These are phyloP conservation scores for Epichloe amarillans DNA, from an alignment of 2,329 filamentous ascomycete genomes.

Conservation along the genomic window DNA sequence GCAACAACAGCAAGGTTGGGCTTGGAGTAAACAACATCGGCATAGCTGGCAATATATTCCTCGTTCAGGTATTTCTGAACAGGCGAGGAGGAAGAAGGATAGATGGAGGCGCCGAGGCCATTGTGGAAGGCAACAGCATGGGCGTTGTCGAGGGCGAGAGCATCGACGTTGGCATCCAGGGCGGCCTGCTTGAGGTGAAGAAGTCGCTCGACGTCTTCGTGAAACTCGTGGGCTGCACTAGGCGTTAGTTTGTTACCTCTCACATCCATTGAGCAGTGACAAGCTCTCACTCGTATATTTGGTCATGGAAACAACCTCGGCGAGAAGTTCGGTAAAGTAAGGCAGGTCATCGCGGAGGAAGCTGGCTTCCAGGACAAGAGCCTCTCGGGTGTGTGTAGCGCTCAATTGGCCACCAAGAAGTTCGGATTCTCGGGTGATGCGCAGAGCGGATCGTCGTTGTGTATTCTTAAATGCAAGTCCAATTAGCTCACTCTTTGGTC, in stretches of 20 bases:
- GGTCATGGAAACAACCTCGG: conserved; percentile 78
- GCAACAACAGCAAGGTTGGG: conserved; percentile 83
- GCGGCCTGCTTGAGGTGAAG: conserved; percentile 68
- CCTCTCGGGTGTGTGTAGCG: conserved; percentile 84
- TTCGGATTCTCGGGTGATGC: conserved; percentile 90
- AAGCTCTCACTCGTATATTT: conserved; percentile 59
- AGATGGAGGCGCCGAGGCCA: conserved; percentile 70
- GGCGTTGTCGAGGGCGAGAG: conserved; percentile 71
- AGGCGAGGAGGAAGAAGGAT: conserved; percentile 58
- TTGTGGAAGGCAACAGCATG: conserved; percentile 85
- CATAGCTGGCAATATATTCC: conserved; percentile 60
- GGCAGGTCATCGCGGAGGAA: conserved; percentile 93
- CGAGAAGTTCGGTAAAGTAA: conserved; percentile 92
- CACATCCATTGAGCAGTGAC: conserved; percentile 8
- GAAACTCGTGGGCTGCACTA: conserved; percentile 65
- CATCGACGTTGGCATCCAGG: conserved; percentile 46
- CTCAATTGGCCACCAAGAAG: conserved; percentile 83
- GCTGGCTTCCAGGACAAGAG: conserved; percentile 80
- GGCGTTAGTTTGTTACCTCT: not conserved
- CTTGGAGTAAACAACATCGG: conserved; percentile 71
- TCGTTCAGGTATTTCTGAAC: conserved; percentile 70
- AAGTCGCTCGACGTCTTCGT: conserved; percentile 71
- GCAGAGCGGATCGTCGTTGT: conserved; percentile 71
- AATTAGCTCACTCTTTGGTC: conserved; percentile 31
- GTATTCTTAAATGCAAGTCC: conserved; percentile 52